Evolutionary conservation across 495 filamentous ascomycete genomes (phyloP).

Genomic region (Xylaria venustula): DNA sequence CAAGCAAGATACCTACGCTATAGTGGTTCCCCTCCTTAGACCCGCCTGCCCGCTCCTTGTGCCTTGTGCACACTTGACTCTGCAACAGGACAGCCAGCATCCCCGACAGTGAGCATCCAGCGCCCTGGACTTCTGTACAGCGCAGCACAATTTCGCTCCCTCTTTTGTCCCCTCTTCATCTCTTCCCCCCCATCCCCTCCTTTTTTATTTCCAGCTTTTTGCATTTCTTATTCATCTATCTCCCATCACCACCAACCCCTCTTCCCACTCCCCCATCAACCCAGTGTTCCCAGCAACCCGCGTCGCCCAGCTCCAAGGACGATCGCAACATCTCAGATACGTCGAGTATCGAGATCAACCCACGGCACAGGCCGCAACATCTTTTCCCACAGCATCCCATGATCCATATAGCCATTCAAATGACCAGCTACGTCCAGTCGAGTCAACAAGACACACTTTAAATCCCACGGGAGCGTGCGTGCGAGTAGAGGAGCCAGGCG

Average conservation of each 20-base stretch:
- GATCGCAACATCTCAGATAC: conserved; percentile 53
- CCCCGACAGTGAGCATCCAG: conserved; percentile 25
- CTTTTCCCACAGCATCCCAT: conserved; percentile 42
- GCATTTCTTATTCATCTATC: conserved; percentile 35
- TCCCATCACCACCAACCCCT: conserved; percentile 51
- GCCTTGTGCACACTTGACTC: conserved; percentile 36
- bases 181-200: conserved; percentile 38
- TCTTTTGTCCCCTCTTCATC: conserved; percentile 40
- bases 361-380: conserved; percentile 30
- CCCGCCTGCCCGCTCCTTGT: conserved; percentile 34
- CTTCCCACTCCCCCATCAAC: conserved; percentile 39
- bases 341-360: conserved; percentile 36
- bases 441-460: conserved; percentile 60
- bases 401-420: conserved; percentile 54
- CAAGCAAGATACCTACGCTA: conserved; percentile 21
- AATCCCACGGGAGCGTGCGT: conserved; percentile 55
- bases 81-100: conserved; percentile 36
- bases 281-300: conserved; percentile 28
- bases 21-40: conserved; percentile 29
- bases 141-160: conserved; percentile 38
- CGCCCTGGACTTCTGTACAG: background rate
- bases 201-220: conserved; percentile 36
- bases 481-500: conserved; percentile 50
- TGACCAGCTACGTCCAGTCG: conserved; percentile 50
- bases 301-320: conserved; percentile 34